These are phyloP conservation scores for Emericellopsis terricola DNA, from an alignment of 495 filamentous ascomycete genomes.

Conservation along the genomic window DNA sequence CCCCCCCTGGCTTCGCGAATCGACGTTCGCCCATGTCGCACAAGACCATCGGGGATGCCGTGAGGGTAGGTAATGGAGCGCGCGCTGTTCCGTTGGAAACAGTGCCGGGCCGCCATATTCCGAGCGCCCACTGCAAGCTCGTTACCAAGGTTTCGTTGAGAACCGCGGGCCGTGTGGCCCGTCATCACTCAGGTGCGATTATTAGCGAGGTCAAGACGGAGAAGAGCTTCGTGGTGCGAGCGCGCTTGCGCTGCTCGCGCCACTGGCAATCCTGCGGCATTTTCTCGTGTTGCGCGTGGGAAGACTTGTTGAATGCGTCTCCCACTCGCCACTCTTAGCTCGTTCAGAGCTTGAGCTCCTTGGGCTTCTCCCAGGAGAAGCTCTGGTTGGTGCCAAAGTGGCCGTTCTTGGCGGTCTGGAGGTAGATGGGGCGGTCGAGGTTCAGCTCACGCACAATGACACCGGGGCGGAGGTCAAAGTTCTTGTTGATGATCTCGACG, in stretches of 20 bases:
- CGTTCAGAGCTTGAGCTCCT: constrained; percentile 71
- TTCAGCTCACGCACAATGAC: constrained; percentile 97
- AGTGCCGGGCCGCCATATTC: too few species aligned
- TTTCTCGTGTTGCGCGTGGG: too few species aligned
- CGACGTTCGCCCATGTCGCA: too few species aligned
- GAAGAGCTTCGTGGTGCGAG: too few species aligned
- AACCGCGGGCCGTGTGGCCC: constrained; percentile 18
- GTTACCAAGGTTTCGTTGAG: constrained; percentile 22
- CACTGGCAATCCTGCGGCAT: too few species aligned
- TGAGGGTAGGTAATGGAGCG: too few species aligned
- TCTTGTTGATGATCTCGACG: constrained; percentile 78
- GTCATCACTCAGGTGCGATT: too few species aligned
- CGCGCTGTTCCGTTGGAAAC: too few species aligned
- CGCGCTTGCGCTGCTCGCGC: too few species aligned
- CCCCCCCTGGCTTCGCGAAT: too few species aligned
- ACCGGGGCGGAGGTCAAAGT: constrained; percentile 95
- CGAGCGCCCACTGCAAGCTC: constrained; percentile 10
- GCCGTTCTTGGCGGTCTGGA: constrained; percentile 95
- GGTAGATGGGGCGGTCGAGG: constrained; percentile 90
- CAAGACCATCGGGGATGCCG: too few species aligned
- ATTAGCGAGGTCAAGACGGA: too few species aligned
- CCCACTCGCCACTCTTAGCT: constrained; percentile 8
- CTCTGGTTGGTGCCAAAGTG: constrained; percentile 94
- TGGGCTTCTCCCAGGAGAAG: constrained; percentile 97
- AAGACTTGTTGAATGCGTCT: constrained; percentile 17